phyloP scores from a whole-genome alignment of 106 monocot genomes.

The Narthecium ossifragum region DNA sequence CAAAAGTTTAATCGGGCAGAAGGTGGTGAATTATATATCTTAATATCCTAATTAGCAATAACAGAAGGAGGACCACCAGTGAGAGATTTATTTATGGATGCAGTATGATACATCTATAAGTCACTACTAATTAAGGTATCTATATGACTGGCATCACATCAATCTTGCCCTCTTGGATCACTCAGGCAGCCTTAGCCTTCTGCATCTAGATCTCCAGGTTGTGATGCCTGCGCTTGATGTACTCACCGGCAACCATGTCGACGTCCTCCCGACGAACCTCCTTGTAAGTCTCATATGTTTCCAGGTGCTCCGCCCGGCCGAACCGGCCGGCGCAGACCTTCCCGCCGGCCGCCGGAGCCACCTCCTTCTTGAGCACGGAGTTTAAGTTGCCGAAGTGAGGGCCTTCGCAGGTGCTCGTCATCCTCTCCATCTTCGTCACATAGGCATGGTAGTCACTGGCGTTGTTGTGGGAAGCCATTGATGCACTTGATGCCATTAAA shows the following conservation, averaged over 20 bases:
- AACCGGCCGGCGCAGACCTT: not conserved
- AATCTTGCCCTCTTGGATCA: not conserved
- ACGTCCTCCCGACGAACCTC: not conserved
- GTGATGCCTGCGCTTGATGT: not conserved
- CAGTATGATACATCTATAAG: no score
- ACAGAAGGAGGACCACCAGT: no score
- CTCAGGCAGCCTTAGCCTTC: not conserved
- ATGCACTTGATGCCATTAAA: no score
- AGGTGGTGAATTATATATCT: no score
- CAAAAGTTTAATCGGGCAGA: no score
- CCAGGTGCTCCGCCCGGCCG: not conserved
- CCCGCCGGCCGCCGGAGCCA: not conserved
- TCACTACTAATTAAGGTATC: not conserved
- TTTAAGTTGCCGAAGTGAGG: slow-evolving; percentile 15
- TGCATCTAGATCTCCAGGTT: not conserved
- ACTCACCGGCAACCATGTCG: not conserved
- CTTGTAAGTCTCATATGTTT: not conserved
- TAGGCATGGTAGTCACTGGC: slow-evolving; percentile 11
- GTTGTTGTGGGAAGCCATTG: not conserved
- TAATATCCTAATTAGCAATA: no score
- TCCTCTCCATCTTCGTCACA: slow-evolving; percentile 8
- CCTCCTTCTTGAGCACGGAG: not conserved
- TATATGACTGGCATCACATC: not conserved
- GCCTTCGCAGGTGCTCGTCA: slow-evolving; percentile 15
- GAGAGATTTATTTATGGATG: not conserved